These are phyloP conservation scores for Lupinus albus DNA, from an alignment of 306 rosid genomes.

Conservation along the genomic window DNA sequence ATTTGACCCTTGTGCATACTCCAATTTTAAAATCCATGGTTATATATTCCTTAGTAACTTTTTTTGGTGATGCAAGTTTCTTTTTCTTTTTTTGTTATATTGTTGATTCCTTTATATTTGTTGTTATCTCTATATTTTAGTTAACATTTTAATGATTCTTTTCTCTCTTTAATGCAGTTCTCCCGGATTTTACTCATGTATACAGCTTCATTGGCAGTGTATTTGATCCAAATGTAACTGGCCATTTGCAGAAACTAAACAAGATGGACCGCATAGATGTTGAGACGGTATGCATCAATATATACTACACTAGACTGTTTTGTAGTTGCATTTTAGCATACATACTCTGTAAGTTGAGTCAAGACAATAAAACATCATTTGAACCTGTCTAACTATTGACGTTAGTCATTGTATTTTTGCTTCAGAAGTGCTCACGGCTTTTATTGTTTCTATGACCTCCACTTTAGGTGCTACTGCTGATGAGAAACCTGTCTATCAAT, in stretches of 20 bases:
- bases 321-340: not conserved
- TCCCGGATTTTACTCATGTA: conserved; percentile 80
- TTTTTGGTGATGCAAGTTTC: not conserved
- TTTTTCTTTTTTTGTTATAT: not conserved
- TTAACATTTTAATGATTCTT: not conserved
- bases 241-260: conserved; percentile 69
- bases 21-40: not conserved
- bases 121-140: conserved; percentile 4
- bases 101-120: not conserved
- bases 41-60: not conserved
- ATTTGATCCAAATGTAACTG: conserved; percentile 67
- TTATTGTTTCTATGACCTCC: conserved; percentile 17
- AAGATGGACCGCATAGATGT: conserved; percentile 80
- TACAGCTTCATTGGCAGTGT: conserved; percentile 82
- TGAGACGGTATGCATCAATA: conserved; percentile 60
- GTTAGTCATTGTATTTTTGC: not conserved
- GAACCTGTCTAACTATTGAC: not conserved
- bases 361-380: not conserved
- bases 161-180: conserved; percentile 57
- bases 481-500: conserved; percentile 85
- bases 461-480: conserved; percentile 72
- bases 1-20: not conserved
- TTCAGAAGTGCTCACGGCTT: not conserved
- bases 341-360: not conserved
- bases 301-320: not conserved